Base-by-base conservation (phyloP, 805 yeast species). In the Saccharomycopsis sp. region DNA sequence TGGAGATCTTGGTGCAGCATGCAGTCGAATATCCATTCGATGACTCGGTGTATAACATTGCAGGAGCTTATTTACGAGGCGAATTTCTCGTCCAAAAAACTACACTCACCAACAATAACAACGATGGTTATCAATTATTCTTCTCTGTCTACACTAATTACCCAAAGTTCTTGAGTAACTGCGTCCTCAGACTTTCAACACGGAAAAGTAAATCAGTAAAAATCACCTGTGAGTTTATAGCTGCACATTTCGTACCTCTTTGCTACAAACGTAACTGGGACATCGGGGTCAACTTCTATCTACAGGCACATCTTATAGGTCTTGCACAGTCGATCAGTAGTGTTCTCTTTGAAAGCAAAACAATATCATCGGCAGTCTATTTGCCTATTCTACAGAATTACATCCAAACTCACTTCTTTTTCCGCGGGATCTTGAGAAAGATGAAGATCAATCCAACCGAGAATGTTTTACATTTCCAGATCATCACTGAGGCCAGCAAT, bases 61-160 rank as follows among this genome's bases (percentile, higher is more conserved):
- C 57, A 22, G 52, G 52, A 9, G 47, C 54, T 8, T 61, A 56
- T 38, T 42, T 61, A 3, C 24, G 60, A 47, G 63, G 63, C n/a
- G 58, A 58, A 15, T 58, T 61, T 29, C 54, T 61, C 19, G 42
- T n/a, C 7, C 55, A 56, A 49, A 53, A 56, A 41, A 54, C 58
- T 2, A 53, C 59, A 2, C 29, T 24, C 5, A 19, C n/a, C 20
- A 55, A 47, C 17, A 53, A 49, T 9, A 55, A 55, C 23, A 60
- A 60, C 52, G 56, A 55, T 35, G 24, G 51, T 12, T 60, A 44
- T 19, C 22, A 35, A 17, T 12, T 49, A 3, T 60, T 55, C 23
- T 19, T 58, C 3, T 34, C 54, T 3, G 53, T 57, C 22, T 44
- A 44, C 49, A 17, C 49, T 17, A 44, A 44, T 12, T 44, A 17